Evolutionary conservation across 2,329 filamentous ascomycete species (phyloP).

Genomic region (Alternaria atra): DNA sequence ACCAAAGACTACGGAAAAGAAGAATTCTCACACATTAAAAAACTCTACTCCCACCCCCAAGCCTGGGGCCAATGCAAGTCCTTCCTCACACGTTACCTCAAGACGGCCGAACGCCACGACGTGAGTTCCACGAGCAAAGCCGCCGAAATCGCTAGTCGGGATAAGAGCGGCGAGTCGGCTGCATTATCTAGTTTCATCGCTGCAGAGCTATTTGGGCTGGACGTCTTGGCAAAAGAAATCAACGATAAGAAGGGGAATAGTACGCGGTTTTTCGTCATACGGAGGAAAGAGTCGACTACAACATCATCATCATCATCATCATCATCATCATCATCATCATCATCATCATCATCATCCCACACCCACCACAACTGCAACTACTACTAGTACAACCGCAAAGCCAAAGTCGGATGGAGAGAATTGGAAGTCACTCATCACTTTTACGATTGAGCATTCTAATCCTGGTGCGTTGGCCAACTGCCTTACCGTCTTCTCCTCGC

Average conservation of each 20-base stretch:
- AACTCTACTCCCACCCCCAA: conserved; percentile 92
- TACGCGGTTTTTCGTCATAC: conserved; percentile 79
- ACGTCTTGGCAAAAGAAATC: conserved; percentile 73
- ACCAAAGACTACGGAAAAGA: background rate
- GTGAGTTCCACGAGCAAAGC: conserved; percentile 86
- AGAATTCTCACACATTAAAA: conserved; percentile 70
- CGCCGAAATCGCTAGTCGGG: conserved; percentile 75
- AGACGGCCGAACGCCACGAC: conserved; percentile 80
- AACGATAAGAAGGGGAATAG: conserved; percentile 79
- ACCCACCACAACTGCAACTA: background rate
- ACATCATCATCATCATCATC: too few relatives aligned
- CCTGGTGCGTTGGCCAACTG: conserved; percentile 86
- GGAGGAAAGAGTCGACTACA: background rate
- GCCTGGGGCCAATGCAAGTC: conserved; percentile 89
- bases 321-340: too few relatives aligned
- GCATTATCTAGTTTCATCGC: conserved; percentile 83
- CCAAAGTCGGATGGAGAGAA: background rate
- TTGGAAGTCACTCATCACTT: conserved; percentile 77
- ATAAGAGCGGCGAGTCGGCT: conserved; percentile 69
- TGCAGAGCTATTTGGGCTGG: conserved; percentile 71
- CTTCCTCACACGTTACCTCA: conserved; percentile 76
- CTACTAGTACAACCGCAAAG: background rate
- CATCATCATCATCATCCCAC: background rate
- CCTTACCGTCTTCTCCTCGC: conserved; percentile 77
- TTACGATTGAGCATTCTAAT: conserved; percentile 78